These are phyloP conservation scores for Arthroderma sp. DNA, from an alignment of 2,329 filamentous ascomycete species.

Conservation along the genomic window DNA sequence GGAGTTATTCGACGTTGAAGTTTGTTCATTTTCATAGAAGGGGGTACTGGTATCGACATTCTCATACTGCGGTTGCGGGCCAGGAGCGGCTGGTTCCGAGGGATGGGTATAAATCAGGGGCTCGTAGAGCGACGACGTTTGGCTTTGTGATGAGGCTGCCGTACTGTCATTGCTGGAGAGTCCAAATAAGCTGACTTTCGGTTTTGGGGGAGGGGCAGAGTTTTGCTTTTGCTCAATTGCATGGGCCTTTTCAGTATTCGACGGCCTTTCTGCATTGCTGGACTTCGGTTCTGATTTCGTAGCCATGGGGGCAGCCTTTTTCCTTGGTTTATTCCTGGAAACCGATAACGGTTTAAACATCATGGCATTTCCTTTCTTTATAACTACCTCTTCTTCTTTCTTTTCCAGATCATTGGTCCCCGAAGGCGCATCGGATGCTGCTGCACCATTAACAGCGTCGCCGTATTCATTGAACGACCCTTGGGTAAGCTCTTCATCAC, in stretches of 20 bases:
- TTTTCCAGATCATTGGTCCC: conserved; percentile 14
- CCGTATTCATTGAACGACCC: conserved; percentile 2
- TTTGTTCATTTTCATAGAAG: neutral
- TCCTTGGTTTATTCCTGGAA: conserved; percentile 58
- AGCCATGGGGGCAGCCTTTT: conserved; percentile 34
- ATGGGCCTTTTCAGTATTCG: no score
- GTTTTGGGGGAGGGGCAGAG: conserved; percentile 27
- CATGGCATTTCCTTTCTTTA: conserved; percentile 60
- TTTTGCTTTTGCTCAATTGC: conserved; percentile 57
- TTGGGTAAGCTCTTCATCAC: conserved; percentile 26
- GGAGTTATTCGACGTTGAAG: neutral
- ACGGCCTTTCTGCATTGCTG: no score
- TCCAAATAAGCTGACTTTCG: conserved; percentile 34
- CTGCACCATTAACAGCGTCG: neutral
- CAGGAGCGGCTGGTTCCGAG: conserved; percentile 12
- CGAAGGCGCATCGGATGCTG: conserved; percentile 15
- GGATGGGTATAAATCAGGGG: conserved; percentile 27
- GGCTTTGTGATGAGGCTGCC: neutral
- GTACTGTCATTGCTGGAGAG: conserved; percentile 18
- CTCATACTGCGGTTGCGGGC: conserved; percentile 6
- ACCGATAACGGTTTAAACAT: conserved; percentile 88
- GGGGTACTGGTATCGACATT: neutral
- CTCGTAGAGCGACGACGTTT: conserved; percentile 16
- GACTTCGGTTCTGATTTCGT: no score
- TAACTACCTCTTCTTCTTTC: conserved; percentile 25